Evolutionary conservation across 768 basidiomycete genomes (phyloP), one percentile per base, ranked within the genome.

Genomic region (Tephrocybe rancida): DNA sequence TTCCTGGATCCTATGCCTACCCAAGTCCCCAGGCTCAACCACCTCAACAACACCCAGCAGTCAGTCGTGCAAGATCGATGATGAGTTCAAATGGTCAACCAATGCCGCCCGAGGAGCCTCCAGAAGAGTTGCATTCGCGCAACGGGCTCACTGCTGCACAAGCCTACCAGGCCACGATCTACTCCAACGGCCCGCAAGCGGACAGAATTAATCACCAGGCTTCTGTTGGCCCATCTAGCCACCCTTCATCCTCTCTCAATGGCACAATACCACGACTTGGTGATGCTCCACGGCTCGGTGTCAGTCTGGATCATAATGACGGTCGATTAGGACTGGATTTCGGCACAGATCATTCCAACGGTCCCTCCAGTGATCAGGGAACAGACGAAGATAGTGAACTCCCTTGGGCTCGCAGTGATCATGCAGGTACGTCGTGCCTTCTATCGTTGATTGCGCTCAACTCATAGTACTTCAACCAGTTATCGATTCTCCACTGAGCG

Each of bases 91-190:
- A 73, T 35, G 80, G 79, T 22, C 66, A 78, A 62, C 75, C 81
- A 37, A 59, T 72, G 27, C 77, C 65, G 50, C 79, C 76, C 51
- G 78, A 80, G 56, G 80, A 82, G 59, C 75, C 77, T 39, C 74
- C 77, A 61, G 81, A 81, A 67, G 81, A 84, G 55, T 67, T 74
- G 42, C 54, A 54, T 35, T 70, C 75, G 16, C 75, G 72, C 50
- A 71, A 78, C 30, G 85, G 83, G 3, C 78, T 90, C 47, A 88
- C 88, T 3, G 84, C 88, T 39, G 87, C 88, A 9, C 90, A 92
- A 67, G 85, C 87, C 30, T 92, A 91, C 71, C 91, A 90, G 63
- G 83, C 85, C 7, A 88, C 92, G 67, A 78, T 90, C 42, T 85
- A 84, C 61, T 70, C 69, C 53, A 82, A 76, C 61, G 75, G 67